Evolutionary conservation across 2,329 filamentous ascomycete species (phyloP).

Genomic region (Ophiosphaerella narmari): DNA sequence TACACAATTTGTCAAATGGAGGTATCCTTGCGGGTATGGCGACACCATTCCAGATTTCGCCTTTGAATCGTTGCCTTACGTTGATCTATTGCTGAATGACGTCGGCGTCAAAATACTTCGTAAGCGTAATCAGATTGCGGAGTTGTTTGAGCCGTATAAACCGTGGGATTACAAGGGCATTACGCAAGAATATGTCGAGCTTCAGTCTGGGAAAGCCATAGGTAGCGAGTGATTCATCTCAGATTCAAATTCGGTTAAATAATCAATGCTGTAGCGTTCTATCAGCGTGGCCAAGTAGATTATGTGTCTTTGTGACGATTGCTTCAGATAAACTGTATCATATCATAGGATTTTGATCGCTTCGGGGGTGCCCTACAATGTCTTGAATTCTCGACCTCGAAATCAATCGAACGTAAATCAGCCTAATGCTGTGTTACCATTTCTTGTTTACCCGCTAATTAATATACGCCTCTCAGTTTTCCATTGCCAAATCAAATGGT

Average conservation of each 20-base stretch:
- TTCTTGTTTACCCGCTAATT: no score
- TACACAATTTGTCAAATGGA: slow-evolving; percentile 70
- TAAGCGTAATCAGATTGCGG: slow-evolving; percentile 58
- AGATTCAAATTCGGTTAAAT: background rate
- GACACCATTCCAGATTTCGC: slow-evolving; percentile 67
- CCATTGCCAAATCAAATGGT: no score
- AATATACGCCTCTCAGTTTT: no score
- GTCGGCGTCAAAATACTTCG: slow-evolving; percentile 63
- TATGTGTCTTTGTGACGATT: no score
- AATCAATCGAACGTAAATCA: no score
- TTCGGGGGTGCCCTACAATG: no score
- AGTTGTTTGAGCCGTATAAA: slow-evolving; percentile 60
- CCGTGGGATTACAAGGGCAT: slow-evolving; percentile 60
- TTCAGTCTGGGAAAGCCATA: background rate
- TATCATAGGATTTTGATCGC: no score
- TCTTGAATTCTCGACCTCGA: no score
- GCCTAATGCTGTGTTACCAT: no score
- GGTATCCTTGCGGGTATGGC: slow-evolving; percentile 69
- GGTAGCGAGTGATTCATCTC: background rate
- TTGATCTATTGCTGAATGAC: slow-evolving; percentile 70
- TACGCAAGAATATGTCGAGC: slow-evolving; percentile 56
- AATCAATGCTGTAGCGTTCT: no score
- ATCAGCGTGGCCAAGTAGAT: no score
- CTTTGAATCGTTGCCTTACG: slow-evolving; percentile 74
- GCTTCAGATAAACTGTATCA: no score